A percentile compares a stretch with the other conserved stretches of the same genome.
phyloP scores from a whole-genome alignment of 2,329 filamentous ascomycete species.

The Cordyceps tenuipes region DNA sequence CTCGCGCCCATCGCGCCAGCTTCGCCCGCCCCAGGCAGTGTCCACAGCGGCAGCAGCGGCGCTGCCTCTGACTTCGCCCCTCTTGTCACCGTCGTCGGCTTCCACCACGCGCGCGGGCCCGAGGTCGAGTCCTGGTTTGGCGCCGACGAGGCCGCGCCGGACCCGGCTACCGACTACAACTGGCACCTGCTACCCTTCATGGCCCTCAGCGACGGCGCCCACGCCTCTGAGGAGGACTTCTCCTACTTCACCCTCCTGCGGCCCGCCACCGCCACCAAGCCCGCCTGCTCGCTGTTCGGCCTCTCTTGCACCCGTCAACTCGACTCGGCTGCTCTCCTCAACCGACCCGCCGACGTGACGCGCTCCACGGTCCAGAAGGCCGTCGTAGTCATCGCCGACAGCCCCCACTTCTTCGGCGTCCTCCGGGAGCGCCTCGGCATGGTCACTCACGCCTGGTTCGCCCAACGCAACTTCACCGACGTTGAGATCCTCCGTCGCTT shows the following conservation, averaged over 20 bases:
- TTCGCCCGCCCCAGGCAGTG: slow-evolving; percentile 23
- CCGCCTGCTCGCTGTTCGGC: slow-evolving; percentile 81
- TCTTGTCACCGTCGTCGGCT: slow-evolving; percentile 72
- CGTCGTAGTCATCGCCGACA: slow-evolving; percentile 89
- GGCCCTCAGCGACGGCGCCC: slow-evolving; percentile 91
- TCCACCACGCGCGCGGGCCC: slow-evolving; percentile 78
- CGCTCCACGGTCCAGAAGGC: slow-evolving; percentile 96
- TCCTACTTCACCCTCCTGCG: slow-evolving; percentile 91
- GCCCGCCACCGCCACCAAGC: slow-evolving; percentile 42
- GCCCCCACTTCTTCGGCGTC: slow-evolving; percentile 82
- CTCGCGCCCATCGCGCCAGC: slow-evolving; percentile 25
- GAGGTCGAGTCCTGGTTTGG: slow-evolving; percentile 94
- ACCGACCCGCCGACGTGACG: slow-evolving; percentile 83
- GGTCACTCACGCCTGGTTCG: slow-evolving; percentile 94
- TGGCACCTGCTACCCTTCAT: slow-evolving; percentile 93
- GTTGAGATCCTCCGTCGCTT: slow-evolving; percentile 84
- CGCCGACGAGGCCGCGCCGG: slow-evolving; percentile 39
- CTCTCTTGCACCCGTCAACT: slow-evolving; percentile 93
- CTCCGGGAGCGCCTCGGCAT: slow-evolving; percentile 82
- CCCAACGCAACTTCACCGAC: slow-evolving; percentile 85
- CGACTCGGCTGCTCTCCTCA: slow-evolving; percentile 66
- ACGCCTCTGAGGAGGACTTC: slow-evolving; percentile 90
- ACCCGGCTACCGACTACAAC: slow-evolving; percentile 76
- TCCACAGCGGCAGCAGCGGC: slow-evolving; percentile 19
- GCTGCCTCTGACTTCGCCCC: slow-evolving; percentile 43